These are phyloP conservation scores for Sphaerobolus stellatus DNA, from an alignment of 1,284 basidiomycete species.

Conservation along the genomic window DNA sequence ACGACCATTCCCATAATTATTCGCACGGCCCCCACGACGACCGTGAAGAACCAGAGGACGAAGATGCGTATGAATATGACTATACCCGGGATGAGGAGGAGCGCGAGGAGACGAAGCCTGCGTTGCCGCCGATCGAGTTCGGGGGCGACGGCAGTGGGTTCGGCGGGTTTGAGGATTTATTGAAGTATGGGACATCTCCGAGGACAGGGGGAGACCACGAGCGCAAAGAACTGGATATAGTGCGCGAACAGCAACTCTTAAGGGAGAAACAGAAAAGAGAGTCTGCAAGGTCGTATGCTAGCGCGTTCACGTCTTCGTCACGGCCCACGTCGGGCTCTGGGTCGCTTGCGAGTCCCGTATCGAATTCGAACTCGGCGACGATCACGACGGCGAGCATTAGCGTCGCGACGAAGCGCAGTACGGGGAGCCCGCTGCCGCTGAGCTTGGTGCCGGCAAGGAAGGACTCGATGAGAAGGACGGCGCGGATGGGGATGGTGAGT, in stretches of 20 bases:
- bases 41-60: too few relatives aligned
- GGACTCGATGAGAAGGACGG: not conserved
- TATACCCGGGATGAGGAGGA: not conserved
- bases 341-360: too few relatives aligned
- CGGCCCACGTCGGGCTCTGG: too few relatives aligned
- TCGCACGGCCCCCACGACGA: too few relatives aligned
- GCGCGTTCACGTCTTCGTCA: too few relatives aligned
- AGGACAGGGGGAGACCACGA: too few relatives aligned
- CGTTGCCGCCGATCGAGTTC: slow-evolving; percentile 10
- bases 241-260: too few relatives aligned
- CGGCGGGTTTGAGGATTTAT: slow-evolving; percentile 7
- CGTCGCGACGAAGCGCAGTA: too few relatives aligned
- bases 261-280: not conserved
- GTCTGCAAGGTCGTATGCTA: not conserved
- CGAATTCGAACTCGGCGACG: not conserved
- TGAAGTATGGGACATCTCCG: not conserved
- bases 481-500: not conserved
- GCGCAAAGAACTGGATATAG: too few relatives aligned
- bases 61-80: too few relatives aligned
- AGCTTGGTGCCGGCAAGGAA: slow-evolving; percentile 2
- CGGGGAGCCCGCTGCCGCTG: too few relatives aligned
- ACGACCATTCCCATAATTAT: too few relatives aligned
- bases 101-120: not conserved
- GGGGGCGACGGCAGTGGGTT: not conserved
- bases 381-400: not conserved